phyloP scores from a whole-genome alignment of 352 stramenopile genomes.

The Phytophthora agathidicida region DNA sequence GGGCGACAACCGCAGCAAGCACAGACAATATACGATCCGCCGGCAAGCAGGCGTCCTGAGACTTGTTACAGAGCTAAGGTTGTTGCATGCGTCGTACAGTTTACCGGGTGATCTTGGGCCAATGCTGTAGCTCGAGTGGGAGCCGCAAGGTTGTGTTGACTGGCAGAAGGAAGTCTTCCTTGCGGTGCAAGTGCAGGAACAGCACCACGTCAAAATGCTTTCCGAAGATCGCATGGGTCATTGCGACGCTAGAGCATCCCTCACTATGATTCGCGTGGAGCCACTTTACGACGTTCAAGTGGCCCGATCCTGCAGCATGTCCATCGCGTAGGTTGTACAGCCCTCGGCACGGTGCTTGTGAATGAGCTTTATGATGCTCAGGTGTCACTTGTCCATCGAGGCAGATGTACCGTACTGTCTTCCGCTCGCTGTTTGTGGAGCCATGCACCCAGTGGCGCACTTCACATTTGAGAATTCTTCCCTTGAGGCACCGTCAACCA shows the following conservation, averaged over 20 bases:
- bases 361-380: constrained; percentile 21
- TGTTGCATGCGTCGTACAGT: too few relatives aligned
- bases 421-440: constrained; percentile 11
- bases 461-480: too few relatives aligned
- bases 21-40: too few relatives aligned
- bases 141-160: background rate
- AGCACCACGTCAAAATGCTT: constrained; percentile 20
- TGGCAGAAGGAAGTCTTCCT: background rate
- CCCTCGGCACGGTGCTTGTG: constrained; percentile 4
- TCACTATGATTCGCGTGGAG: constrained; percentile 11
- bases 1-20: too few relatives aligned
- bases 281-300: constrained; percentile 20
- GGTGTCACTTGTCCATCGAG: constrained; percentile 19
- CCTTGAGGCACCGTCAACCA: too few relatives aligned
- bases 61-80: too few relatives aligned
- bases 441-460: too few relatives aligned
- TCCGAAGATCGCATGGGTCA: constrained; percentile 1
- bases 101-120: too few relatives aligned
- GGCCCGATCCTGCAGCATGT: constrained; percentile 15
- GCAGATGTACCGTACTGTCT: constrained; percentile 6
- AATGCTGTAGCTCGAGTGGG: constrained; percentile 14
- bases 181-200: constrained; percentile 20
- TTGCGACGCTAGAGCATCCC: constrained; percentile 8
- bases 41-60: too few relatives aligned
- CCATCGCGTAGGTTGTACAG: constrained; percentile 11